Percentiles rank a stretch among this genome's conserved stretches.
These are phyloP conservation scores for Neocucurbitaria cava DNA, from an alignment of 2,329 filamentous ascomycete genomes.

Conservation along the genomic window DNA sequence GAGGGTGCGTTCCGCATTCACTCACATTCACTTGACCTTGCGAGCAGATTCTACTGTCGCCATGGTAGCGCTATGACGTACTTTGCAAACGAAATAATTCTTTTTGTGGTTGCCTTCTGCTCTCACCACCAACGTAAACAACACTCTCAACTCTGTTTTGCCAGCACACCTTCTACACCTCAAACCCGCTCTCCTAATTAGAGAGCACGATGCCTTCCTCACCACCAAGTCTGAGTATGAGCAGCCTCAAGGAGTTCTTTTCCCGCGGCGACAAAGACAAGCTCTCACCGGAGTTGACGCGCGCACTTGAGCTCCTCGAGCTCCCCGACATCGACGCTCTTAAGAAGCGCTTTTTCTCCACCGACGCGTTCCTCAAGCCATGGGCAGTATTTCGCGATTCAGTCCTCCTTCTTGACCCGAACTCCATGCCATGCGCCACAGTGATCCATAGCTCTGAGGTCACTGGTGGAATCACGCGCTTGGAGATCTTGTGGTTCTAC, in stretches of 20 bases:
- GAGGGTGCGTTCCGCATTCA: not conserved
- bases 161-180: not conserved
- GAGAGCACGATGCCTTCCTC: constrained; percentile 6
- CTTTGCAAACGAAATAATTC: not conserved
- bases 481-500: constrained; percentile 42
- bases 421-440: constrained; percentile 15
- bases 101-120: no score
- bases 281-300: constrained; percentile 23
- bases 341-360: constrained; percentile 37
- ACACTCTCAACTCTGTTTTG: not conserved
- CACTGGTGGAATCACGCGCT: constrained; percentile 20
- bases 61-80: not conserved
- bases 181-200: not conserved
- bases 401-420: constrained; percentile 27
- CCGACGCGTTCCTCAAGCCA: constrained; percentile 38
- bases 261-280: constrained; percentile 17
- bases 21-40: not conserved
- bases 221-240: constrained; percentile 8
- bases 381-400: constrained; percentile 42
- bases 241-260: constrained; percentile 24
- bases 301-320: constrained; percentile 33
- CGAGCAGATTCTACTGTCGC: not conserved
- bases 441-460: not conserved
- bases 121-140: no score
- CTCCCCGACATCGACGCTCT: constrained; percentile 28